A percentile compares a stretch with the other conserved stretches of the same genome.
Conservation (phyloP, 257 asterid genomes). For the Mentha longifolia region DNA sequence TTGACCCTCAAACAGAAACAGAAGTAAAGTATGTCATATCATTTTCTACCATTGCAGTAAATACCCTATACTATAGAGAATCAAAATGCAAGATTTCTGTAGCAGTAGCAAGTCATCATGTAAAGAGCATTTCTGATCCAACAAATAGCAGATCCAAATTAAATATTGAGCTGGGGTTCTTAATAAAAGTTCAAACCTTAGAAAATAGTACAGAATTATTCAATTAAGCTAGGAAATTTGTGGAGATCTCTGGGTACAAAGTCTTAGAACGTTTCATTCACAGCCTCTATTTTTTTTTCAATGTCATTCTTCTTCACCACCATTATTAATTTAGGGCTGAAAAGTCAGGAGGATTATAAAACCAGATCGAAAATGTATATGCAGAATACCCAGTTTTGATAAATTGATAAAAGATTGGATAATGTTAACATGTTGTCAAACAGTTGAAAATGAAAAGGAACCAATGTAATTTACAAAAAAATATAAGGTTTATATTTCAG, state of each 20-base stretch:
- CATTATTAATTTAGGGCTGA: neutral
- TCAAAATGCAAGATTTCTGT: neutral
- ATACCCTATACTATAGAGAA: neutral
- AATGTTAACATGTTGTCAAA: slow-evolving; percentile 14
- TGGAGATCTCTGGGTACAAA: neutral
- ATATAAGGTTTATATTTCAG: slow-evolving; percentile 16
- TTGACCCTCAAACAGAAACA: slow-evolving; percentile 3
- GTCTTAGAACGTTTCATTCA: neutral
- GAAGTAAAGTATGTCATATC: neutral
- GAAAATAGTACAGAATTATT: neutral
- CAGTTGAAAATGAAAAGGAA: slow-evolving; percentile 21
- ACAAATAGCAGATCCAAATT: neutral
- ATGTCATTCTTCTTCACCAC: slow-evolving; percentile 10
- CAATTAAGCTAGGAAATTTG: neutral
- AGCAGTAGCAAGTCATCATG: neutral
- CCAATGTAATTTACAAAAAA: neutral
- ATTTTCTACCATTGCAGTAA: neutral
- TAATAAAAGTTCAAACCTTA: neutral
- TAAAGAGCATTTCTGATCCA: slow-evolving; percentile 3
- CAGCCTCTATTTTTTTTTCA: neutral
- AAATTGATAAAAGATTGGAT: neutral
- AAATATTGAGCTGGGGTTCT: neutral
- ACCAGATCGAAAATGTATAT: neutral
- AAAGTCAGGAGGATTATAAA: neutral
- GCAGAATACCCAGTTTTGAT: neutral